These are phyloP conservation scores for Coix lacrymajobi DNA, from an alignment of 176 grass and related monocot species.

Conservation along the genomic window DNA sequence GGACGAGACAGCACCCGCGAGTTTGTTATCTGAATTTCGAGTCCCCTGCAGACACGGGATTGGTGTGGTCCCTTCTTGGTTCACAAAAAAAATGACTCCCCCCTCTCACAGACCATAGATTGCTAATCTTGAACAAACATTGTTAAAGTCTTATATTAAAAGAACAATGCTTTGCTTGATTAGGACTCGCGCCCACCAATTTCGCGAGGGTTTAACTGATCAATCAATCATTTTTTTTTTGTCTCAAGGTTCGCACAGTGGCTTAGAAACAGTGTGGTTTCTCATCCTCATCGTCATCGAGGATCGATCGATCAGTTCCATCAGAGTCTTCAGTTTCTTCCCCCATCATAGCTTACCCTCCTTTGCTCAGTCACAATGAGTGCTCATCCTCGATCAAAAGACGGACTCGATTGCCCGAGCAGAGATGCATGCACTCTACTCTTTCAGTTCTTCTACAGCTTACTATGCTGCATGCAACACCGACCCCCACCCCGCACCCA, in stretches of 20 bases:
- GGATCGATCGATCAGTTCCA: not conserved
- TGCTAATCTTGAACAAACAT: constrained; percentile 12
- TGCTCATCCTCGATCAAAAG: not conserved
- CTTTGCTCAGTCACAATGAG: not conserved
- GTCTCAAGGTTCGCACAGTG: not conserved
- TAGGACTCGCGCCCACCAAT: not conserved
- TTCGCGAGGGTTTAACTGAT: not conserved
- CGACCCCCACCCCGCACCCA: not conserved
- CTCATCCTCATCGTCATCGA: not conserved
- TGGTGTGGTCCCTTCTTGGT: not conserved
- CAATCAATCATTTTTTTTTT: not conserved
- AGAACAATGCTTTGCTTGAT: not conserved
- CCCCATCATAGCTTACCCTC: not conserved
- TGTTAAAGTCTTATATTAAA: not conserved
- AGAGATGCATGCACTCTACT: not conserved
- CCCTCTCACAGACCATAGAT: not conserved
- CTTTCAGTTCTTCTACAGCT: not conserved
- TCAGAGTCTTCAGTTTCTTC: not conserved
- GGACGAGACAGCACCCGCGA: not conserved
- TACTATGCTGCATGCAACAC: not conserved
- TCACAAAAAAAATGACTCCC: not conserved
- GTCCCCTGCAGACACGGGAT: constrained; percentile 2
- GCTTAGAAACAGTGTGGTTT: not conserved
- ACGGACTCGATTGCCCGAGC: constrained; percentile 4
- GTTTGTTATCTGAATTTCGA: not conserved